A percentile compares a stretch with the other conserved stretches of the same genome.
Conservation (phyloP, 768 basidiomycete species). For the Trametes sanguinea region DNA sequence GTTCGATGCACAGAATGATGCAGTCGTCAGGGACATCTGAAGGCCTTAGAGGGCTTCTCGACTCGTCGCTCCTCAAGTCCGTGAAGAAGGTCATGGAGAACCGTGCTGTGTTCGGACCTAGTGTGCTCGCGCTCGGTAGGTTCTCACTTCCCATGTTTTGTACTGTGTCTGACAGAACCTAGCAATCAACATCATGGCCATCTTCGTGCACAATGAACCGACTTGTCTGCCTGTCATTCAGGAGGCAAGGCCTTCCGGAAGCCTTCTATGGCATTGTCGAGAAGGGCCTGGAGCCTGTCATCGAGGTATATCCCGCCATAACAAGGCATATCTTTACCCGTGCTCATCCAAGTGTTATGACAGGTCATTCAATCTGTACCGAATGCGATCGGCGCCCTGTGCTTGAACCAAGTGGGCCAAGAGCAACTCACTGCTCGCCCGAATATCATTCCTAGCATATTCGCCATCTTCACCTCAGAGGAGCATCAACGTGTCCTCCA, state of each 20-base stretch:
- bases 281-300: slow-evolving; percentile 78
- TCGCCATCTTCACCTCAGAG: slow-evolving; percentile 85
- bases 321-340: neutral
- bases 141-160: slow-evolving; percentile 8
- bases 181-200: slow-evolving; percentile 95
- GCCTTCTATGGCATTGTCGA: slow-evolving; percentile 87
- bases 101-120: slow-evolving; percentile 82
- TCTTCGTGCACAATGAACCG: slow-evolving; percentile 98
- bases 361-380: slow-evolving; percentile 92
- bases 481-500: slow-evolving; percentile 79
- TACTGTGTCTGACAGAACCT: neutral
- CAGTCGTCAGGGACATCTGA: slow-evolving; percentile 92
- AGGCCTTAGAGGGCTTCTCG: slow-evolving; percentile 91
- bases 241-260: slow-evolving; percentile 84
- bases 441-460: slow-evolving; percentile 80
- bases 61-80: slow-evolving; percentile 81
- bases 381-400: slow-evolving; percentile 94
- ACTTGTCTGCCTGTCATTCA: slow-evolving; percentile 92
- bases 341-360: neutral
- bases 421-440: slow-evolving; percentile 76
- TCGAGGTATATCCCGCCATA: slow-evolving; percentile 58
- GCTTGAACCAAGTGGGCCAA: slow-evolving; percentile 89
- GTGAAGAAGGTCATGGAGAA: slow-evolving; percentile 88
- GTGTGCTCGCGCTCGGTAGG: slow-evolving; percentile 81
- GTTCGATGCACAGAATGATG: slow-evolving; percentile 97